These are phyloP conservation scores for Nepenthes alata DNA, from an alignment of 179 eudicot genomes.

Conservation along the genomic window DNA sequence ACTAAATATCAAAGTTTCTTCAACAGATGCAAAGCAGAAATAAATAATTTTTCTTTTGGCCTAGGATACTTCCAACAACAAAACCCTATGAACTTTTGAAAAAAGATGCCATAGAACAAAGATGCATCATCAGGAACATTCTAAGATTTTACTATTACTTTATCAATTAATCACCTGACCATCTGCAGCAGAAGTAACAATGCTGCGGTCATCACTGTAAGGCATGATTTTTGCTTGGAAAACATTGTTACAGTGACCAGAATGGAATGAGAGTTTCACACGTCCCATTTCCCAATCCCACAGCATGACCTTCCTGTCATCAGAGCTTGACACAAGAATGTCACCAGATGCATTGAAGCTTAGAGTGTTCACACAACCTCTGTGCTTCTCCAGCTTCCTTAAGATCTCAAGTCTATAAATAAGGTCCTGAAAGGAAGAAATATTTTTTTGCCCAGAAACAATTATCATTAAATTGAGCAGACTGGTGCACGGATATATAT, in stretches of 20 bases:
- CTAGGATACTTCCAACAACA: no score
- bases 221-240: slow-evolving; percentile 97
- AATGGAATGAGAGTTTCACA: slow-evolving; percentile 52
- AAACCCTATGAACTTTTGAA: no score
- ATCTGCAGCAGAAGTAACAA: slow-evolving; percentile 97
- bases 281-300: slow-evolving; percentile 93
- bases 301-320: slow-evolving; percentile 64
- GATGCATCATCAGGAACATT: no score
- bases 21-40: not conserved
- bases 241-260: slow-evolving; percentile 71
- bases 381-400: slow-evolving; percentile 67
- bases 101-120: no score
- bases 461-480: not conserved
- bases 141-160: no score
- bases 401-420: slow-evolving; percentile 60
- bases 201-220: slow-evolving; percentile 49
- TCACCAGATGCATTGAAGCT: slow-evolving; percentile 75
- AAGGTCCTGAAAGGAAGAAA: slow-evolving; percentile 46
- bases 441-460: not conserved
- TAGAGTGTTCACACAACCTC: slow-evolving; percentile 91
- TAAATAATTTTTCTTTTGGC: no score
- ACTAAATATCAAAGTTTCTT: not conserved
- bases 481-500: not conserved
- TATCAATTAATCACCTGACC: slow-evolving; percentile 51
- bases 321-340: slow-evolving; percentile 79